Evolutionary conservation across 192 early-diverging fungal species (phyloP).

Genomic region (Coemansia sp.): DNA sequence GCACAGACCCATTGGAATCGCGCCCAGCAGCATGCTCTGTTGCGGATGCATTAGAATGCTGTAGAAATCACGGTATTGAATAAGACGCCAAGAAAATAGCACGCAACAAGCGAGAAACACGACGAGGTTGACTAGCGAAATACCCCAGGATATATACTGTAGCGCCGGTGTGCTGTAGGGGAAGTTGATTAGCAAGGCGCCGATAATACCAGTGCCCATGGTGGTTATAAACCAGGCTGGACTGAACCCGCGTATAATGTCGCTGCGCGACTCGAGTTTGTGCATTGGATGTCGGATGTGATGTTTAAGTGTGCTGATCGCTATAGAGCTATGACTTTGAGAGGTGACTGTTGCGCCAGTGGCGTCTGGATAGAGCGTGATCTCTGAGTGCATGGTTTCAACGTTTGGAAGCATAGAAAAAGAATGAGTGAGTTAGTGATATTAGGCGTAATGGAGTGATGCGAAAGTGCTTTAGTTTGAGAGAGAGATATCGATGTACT

Average conservation of each 20-base stretch:
- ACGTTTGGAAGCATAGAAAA: slow-evolving; percentile 9
- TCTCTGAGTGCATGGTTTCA: slow-evolving; percentile 22
- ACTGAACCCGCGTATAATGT: slow-evolving; percentile 55
- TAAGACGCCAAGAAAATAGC: slow-evolving; percentile 35
- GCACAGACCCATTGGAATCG: slow-evolving; percentile 58
- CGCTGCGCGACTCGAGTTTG: slow-evolving; percentile 33
- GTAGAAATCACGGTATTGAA: slow-evolving; percentile 50
- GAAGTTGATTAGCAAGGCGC: slow-evolving; percentile 35
- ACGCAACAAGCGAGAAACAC: slow-evolving; percentile 33
- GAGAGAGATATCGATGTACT: not conserved
- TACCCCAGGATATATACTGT: slow-evolving; percentile 42
- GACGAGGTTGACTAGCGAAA: slow-evolving; percentile 47
- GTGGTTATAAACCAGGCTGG: slow-evolving; percentile 61
- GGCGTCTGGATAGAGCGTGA: slow-evolving; percentile 16
- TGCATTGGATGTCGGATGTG: slow-evolving; percentile 53
- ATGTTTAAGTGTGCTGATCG: slow-evolving; percentile 9
- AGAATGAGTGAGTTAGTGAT: not conserved
- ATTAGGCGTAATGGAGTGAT: not conserved
- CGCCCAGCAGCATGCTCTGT: slow-evolving; percentile 56
- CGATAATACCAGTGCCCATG: slow-evolving; percentile 60
- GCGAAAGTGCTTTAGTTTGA: not conserved
- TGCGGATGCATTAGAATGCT: slow-evolving; percentile 56
- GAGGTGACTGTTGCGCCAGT: not conserved
- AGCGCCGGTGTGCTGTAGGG: slow-evolving; percentile 51
- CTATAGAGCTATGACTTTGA: not conserved